Evolutionary conservation across 495 filamentous ascomycete genomes (phyloP).

Genomic region (Sporormia fimetaria): DNA sequence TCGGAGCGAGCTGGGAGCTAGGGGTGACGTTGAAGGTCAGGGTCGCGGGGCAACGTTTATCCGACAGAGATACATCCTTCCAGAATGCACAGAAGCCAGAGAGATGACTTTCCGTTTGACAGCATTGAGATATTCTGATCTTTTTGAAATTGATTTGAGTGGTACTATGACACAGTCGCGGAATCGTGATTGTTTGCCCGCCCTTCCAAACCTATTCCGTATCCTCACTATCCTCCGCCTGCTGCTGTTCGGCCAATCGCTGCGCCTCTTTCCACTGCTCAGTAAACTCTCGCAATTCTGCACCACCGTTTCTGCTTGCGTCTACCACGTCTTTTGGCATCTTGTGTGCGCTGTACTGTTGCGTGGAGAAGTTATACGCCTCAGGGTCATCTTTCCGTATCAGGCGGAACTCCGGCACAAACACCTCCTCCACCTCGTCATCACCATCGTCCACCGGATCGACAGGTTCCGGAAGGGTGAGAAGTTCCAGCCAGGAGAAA

Average conservation of each 20-base stretch:
- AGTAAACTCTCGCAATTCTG: constrained; percentile 74
- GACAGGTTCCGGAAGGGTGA: constrained; percentile 52
- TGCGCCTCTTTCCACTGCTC: constrained; percentile 74
- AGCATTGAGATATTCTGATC: no score
- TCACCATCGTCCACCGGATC: constrained; percentile 32
- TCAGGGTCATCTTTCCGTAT: constrained; percentile 75
- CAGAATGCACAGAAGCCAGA: no score
- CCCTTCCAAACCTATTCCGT: constrained; percentile 2
- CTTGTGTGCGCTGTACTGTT: constrained; percentile 92
- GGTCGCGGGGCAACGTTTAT: not conserved
- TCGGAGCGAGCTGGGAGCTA: not conserved
- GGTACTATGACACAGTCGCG: no score
- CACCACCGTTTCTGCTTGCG: constrained; percentile 63
- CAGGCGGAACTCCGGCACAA: constrained; percentile 67
- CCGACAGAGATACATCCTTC: no score
- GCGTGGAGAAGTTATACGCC: constrained; percentile 69
- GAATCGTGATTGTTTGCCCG: no score
- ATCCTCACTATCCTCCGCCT: constrained; percentile 31
- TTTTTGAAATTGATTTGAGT: no score
- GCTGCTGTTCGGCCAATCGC: constrained; percentile 43
- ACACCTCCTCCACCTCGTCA: constrained; percentile 47
- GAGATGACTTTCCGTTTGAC: no score
- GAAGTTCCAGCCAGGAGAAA: constrained; percentile 82
- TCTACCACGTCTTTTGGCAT: constrained; percentile 90
- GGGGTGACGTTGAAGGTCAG: not conserved